phyloP scores from a whole-genome alignment of 805 yeast species.

The Cyberlindnera saturnus region DNA sequence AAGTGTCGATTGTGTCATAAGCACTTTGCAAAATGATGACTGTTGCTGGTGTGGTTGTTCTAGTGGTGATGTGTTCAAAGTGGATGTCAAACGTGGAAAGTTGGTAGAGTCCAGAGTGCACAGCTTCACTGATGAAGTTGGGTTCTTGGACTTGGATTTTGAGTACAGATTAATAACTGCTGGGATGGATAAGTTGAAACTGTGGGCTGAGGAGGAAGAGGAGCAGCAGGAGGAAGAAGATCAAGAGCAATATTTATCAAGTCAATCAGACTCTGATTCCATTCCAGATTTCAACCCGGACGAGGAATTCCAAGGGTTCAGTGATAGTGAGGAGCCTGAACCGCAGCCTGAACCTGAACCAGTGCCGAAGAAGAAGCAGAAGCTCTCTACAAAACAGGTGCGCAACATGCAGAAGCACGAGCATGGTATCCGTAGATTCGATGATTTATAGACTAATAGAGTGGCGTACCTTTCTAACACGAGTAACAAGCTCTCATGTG shows the following conservation, averaged over 20 bases:
- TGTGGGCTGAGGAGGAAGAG: conserved; percentile 54
- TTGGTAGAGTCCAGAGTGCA: conserved; percentile 64
- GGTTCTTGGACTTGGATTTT: conserved; percentile 68
- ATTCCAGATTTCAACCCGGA: conserved; percentile 18
- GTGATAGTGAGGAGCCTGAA: conserved; percentile 6
- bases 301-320: conserved; percentile 4
- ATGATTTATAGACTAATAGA: conserved; percentile 36
- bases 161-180: conserved; percentile 76
- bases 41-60: conserved; percentile 76
- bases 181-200: conserved; percentile 74
- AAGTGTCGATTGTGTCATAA: conserved; percentile 61
- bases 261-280: conserved; percentile 8
- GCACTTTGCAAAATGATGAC: conserved; percentile 36
- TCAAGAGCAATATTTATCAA: conserved; percentile 16
- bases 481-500: too few relatives aligned
- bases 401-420: conserved; percentile 45
- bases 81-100: conserved; percentile 59
- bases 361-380: conserved; percentile 24
- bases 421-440: conserved; percentile 62
- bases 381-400: conserved; percentile 38
- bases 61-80: conserved; percentile 64
- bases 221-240: conserved; percentile 27
- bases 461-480: too few relatives aligned
- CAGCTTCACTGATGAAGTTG: conserved; percentile 66
- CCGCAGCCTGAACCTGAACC: conserved; percentile 15